A percentile compares a stretch with the other conserved stretches of the same genome.
These are phyloP conservation scores for Candida nemodendra DNA, from an alignment of 805 yeast genomes.

Conservation along the genomic window DNA sequence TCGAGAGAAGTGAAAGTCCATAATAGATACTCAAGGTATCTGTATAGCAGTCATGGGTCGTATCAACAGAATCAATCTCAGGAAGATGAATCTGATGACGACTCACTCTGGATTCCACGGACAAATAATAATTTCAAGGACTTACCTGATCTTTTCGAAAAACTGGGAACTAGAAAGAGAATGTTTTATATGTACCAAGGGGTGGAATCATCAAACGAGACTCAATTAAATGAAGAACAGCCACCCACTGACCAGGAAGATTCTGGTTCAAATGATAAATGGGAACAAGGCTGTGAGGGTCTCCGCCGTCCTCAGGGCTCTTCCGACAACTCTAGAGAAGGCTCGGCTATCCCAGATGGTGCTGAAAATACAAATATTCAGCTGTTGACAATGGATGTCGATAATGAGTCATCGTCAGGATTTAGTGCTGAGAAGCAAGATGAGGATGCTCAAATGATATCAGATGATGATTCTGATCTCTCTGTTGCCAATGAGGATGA, in stretches of 20 bases:
- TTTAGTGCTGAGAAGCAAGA: conserved; percentile 10
- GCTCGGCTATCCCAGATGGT: neutral
- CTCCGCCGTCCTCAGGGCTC: neutral
- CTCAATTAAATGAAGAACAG: conserved; percentile 1
- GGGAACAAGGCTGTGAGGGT: neutral
- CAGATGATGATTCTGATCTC: neutral
- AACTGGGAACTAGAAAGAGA: conserved; percentile 28
- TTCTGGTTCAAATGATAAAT: neutral
- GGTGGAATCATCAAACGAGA: conserved; percentile 12
- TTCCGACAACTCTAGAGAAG: neutral
- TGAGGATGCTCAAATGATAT: conserved; percentile 1
- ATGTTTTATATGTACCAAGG: conserved; percentile 31
- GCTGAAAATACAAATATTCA: neutral
- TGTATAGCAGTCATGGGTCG: conserved; percentile 8
- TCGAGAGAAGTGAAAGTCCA: conserved; percentile 25
- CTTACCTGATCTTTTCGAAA: conserved; percentile 38
- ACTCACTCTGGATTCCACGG: conserved; percentile 44
- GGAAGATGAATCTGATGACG: conserved; percentile 27
- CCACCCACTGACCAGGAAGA: neutral
- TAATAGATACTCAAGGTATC: conserved; percentile 12
- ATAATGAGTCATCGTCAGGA: conserved; percentile 3
- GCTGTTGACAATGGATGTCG: neutral
- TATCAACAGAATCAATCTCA: conserved; percentile 6
- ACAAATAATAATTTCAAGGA: conserved; percentile 39
- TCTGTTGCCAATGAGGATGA: conserved; percentile 14